Evolutionary conservation across 2,329 filamentous ascomycete genomes (phyloP), one percentile per base, ranked within the genome.

Genomic region (Hypoxylon rubiginosum): DNA sequence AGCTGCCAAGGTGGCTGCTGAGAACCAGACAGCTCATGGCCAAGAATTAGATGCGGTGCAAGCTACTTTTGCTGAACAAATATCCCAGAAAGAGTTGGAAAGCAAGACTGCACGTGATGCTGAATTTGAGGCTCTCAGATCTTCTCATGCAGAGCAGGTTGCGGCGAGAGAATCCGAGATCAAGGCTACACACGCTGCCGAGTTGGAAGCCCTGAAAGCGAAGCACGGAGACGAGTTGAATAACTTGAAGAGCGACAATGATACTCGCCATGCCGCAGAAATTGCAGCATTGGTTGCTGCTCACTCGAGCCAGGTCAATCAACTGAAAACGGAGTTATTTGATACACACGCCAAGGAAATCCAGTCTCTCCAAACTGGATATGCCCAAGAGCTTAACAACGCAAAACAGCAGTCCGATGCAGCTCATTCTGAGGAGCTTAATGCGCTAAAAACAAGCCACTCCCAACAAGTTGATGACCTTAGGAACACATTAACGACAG

Each of bases 181-280:
- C 32, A 69, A 64, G 34, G 59, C 69, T 26, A 41, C 65, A 13
- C 70, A 72, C 58, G 52, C 62, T 34, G 50, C 50, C n/a, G 70
- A 72, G 28, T 26, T 76, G 8, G 71, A 72, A 52, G 58, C 48
- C 0, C 68, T 76, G 1, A 69, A 72, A 56, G 19, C 66, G 3
- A 71, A 53, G 6, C 75, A 78, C 50, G 62, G 58, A 9, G 67
- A 76, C 15, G 70, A 75, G 46, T 28, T 78, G 53, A 62, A 62
- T 2, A 64, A 55, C 26, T 64, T 69, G 19, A 72, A 68, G 62
- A 50, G 57, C n/a, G 70, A 72, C 4, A 72, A 56, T 28, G 68
- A 74, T 15, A 60, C 67, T 32, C 53, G 60, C 2, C 74, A 75
- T 48, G 69, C 73, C 2, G 71, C 72, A 19, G 76, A 75, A 56